Percentiles rank a stretch among this genome's conserved stretches.
Evolutionary conservation across 441 rosid species (phyloP).

Genomic region (Populus tomentosa): DNA sequence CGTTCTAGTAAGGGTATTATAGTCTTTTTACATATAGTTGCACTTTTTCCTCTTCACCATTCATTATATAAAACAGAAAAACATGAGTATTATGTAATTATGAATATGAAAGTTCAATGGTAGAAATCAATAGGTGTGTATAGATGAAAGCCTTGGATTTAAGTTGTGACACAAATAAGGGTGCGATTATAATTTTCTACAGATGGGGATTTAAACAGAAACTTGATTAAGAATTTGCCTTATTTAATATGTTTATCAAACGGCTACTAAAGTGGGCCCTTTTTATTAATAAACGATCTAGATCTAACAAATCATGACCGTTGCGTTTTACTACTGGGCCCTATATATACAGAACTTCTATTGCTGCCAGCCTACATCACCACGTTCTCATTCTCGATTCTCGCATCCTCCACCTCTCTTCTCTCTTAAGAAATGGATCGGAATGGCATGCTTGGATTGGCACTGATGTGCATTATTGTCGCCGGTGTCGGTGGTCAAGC

Average conservation of each 20-base stretch:
- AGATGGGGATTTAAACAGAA: too few species aligned
- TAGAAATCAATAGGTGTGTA: too few species aligned
- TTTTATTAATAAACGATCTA: slow-evolving; percentile 25
- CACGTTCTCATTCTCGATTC: neutral
- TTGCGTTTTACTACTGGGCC: slow-evolving; percentile 4
- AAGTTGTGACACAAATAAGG: too few species aligned
- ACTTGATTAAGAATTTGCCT: neutral
- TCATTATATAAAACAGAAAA: too few species aligned
- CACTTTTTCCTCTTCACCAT: too few species aligned
- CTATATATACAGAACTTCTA: slow-evolving; percentile 11
- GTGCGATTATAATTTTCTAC: too few species aligned
- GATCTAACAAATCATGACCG: slow-evolving; percentile 31
- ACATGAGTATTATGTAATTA: too few species aligned
- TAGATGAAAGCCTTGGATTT: too few species aligned
- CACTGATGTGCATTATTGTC: slow-evolving; percentile 54
- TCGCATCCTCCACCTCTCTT: neutral
- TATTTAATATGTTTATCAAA: slow-evolving; percentile 25
- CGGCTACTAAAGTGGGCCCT: slow-evolving; percentile 46
- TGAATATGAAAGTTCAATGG: too few species aligned
- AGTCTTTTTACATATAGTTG: too few species aligned
- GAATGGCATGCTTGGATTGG: slow-evolving; percentile 31
- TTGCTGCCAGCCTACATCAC: neutral
- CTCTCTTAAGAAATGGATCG: slow-evolving; percentile 40
- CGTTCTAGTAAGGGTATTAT: too few species aligned
- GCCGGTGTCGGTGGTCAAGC: slow-evolving; percentile 73